Percentiles rank a stretch among this genome's conserved stretches.
Evolutionary conservation across 345 rosid genomes (phyloP).

Genomic region (Gossypium anomalum): DNA sequence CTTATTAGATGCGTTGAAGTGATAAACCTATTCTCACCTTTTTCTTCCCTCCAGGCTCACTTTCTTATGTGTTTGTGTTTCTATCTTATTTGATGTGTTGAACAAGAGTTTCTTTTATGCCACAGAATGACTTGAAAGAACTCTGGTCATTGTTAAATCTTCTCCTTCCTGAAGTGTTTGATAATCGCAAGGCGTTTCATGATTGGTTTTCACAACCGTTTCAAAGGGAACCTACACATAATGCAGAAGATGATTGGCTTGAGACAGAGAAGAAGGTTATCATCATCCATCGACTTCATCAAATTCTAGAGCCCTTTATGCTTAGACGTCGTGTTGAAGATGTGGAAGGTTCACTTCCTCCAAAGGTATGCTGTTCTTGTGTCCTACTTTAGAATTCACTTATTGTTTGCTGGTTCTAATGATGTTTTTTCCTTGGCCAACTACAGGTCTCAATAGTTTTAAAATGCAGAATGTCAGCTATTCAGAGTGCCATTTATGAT

Average conservation of each 20-base stretch:
- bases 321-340: constrained; percentile 99
- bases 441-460: constrained; percentile 88
- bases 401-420: constrained; percentile 25
- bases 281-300: constrained; percentile 98
- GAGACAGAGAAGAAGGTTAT: constrained; percentile 99
- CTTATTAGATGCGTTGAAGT: not conserved
- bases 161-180: constrained; percentile 98
- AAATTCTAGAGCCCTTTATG: constrained; percentile 99
- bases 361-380: constrained; percentile 63
- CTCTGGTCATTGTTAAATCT: constrained; percentile 98
- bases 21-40: not conserved
- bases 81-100: not conserved
- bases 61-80: not conserved
- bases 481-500: constrained; percentile 96
- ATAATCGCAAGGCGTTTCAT: constrained; percentile 97
- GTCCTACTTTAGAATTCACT: not conserved
- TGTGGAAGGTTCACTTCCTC: constrained; percentile 99
- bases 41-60: not conserved
- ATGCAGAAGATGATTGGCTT: constrained; percentile 99
- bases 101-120: not conserved
- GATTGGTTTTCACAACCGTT: constrained; percentile 99
- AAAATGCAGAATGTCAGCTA: constrained; percentile 94
- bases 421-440: constrained; percentile 13
- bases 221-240: constrained; percentile 79
- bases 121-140: constrained; percentile 98